A percentile compares a stretch with the other conserved stretches of the same genome.
Evolutionary conservation across 768 basidiomycete species (phyloP).

Genomic region (Rhizopogon vinicolor): DNA sequence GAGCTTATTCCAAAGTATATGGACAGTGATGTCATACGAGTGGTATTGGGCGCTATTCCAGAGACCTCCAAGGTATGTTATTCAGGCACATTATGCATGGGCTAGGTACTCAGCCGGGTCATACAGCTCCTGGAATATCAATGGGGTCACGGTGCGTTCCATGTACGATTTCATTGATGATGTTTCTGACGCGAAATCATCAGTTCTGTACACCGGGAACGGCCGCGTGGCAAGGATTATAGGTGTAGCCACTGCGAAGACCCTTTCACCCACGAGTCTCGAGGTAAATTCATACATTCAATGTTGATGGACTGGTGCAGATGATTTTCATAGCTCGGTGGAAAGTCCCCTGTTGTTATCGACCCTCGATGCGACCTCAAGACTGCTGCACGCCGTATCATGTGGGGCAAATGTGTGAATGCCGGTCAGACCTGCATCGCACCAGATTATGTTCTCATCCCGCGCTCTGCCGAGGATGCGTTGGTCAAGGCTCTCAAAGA

Average conservation of each 20-base stretch:
- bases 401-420: constrained; percentile 82
- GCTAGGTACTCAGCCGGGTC: background rate
- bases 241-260: constrained; percentile 70
- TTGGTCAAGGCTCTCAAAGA: constrained; percentile 37
- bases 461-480: constrained; percentile 32
- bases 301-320: background rate
- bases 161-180: background rate
- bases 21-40: constrained; percentile 57
- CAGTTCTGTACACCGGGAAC: constrained; percentile 54
- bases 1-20: constrained; percentile 75
- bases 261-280: constrained; percentile 61
- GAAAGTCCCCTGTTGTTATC: constrained; percentile 74
- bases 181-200: background rate
- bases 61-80: constrained; percentile 53
- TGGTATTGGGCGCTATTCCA: constrained; percentile 64
- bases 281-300: constrained; percentile 33
- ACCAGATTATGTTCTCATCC: constrained; percentile 50
- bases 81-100: background rate
- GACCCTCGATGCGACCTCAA: constrained; percentile 67
- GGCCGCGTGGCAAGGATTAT: constrained; percentile 64
- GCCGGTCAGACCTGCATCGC: constrained; percentile 75
- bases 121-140: constrained; percentile 63
- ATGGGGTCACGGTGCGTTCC: constrained; percentile 53
- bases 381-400: constrained; percentile 59
- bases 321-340: constrained; percentile 43